phyloP scores from a whole-genome alignment of 306 rosid species.

The Dalbergia cultrata region DNA sequence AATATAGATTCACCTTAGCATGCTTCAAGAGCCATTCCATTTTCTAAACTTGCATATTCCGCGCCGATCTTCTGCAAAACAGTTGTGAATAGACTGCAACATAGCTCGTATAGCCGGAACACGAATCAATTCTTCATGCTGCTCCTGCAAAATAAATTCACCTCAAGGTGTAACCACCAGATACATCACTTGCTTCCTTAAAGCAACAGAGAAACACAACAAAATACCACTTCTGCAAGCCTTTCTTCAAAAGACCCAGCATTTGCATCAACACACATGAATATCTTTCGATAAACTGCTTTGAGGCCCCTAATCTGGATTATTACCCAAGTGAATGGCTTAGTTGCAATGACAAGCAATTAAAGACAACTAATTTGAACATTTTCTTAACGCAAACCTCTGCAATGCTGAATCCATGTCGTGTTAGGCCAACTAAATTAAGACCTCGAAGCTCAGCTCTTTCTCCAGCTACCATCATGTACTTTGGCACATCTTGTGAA shows the following conservation, averaged over 20 bases:
- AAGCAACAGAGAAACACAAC: constrained; percentile 1
- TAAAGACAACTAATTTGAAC: constrained; percentile 35
- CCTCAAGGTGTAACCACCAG: constrained; percentile 9
- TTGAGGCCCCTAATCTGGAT: constrained; percentile 75
- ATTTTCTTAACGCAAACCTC: constrained; percentile 63
- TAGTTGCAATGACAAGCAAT: constrained; percentile 35
- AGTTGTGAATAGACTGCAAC: constrained; percentile 73
- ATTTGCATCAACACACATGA: constrained; percentile 68
- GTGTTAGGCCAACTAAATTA: constrained; percentile 85
- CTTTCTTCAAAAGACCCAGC: constrained; percentile 74
- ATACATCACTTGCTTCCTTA: constrained; percentile 20
- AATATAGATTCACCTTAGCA: constrained; percentile 27
- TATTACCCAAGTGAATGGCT: constrained; percentile 43
- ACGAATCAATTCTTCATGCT: constrained; percentile 58
- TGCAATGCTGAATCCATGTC: constrained; percentile 66
- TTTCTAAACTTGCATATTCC: constrained; percentile 85
- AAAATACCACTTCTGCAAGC: constrained; percentile 78
- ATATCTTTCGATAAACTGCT: constrained; percentile 79
- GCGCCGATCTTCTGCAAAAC: constrained; percentile 69
- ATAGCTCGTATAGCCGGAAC: constrained; percentile 65
- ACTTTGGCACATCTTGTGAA: constrained; percentile 87
- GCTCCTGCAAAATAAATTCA: constrained; percentile 71
- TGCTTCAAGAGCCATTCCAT: constrained; percentile 64
- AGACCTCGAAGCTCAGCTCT: constrained; percentile 92
- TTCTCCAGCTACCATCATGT: constrained; percentile 88